These are phyloP conservation scores for Clavispora carvajalis DNA, from an alignment of 805 yeast genomes.

Conservation along the genomic window DNA sequence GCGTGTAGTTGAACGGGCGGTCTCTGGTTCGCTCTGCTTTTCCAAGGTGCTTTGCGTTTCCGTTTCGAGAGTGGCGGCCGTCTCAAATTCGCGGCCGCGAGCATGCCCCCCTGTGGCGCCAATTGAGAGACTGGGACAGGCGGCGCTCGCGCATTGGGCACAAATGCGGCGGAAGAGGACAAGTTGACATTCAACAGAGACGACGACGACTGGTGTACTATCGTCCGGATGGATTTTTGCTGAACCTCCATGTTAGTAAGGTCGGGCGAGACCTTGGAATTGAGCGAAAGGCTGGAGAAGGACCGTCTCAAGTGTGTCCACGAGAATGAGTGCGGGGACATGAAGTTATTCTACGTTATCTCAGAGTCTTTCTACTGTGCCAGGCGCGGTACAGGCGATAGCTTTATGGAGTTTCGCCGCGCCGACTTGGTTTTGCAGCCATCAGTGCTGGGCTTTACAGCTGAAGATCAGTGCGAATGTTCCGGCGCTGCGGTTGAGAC, in stretches of 20 bases:
- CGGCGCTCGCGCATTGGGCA: neutral
- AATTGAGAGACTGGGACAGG: neutral
- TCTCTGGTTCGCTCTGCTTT: neutral
- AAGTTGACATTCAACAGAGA: neutral
- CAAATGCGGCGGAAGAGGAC: neutral
- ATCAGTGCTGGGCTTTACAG: no score
- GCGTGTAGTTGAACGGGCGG: no score
- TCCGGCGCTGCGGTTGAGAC: no score
- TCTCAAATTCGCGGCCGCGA: neutral
- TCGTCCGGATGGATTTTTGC: neutral
- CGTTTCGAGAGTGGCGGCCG: neutral
- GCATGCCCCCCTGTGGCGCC: neutral
- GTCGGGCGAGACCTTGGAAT: neutral
- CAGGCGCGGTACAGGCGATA: no score
- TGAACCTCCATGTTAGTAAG: conserved; percentile 1
- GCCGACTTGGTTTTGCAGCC: no score
- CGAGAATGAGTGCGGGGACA: neutral
- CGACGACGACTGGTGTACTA: neutral
- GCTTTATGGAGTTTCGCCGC: no score
- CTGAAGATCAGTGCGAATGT: no score
- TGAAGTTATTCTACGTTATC: no score
- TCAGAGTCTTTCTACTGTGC: no score
- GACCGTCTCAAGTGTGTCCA: neutral
- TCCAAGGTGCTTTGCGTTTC: neutral
- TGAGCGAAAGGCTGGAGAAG: neutral